These are phyloP conservation scores for Leccinum olivaceopallidum DNA, from an alignment of 768 basidiomycete species.

Conservation along the genomic window DNA sequence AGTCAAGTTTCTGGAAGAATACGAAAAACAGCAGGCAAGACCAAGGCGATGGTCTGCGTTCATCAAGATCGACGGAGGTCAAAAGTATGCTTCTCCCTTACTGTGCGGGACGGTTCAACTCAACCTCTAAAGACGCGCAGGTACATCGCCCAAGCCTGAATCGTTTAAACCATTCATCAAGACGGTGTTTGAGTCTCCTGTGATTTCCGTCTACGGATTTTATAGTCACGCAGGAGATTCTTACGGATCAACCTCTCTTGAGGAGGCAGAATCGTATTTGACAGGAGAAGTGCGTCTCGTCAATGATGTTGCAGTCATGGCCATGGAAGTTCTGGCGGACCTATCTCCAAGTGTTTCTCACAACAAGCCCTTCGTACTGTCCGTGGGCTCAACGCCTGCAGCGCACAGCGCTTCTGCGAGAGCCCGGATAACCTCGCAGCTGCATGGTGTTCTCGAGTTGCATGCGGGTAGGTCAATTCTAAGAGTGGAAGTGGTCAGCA, in stretches of 20 bases:
- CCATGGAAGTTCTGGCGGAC: slow-evolving; percentile 45
- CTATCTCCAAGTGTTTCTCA: slow-evolving; percentile 35
- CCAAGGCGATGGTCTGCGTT: slow-evolving; percentile 70
- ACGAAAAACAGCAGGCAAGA: slow-evolving; percentile 43
- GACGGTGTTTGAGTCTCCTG: slow-evolving; percentile 51
- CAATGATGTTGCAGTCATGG: slow-evolving; percentile 61
- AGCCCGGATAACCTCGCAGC: slow-evolving; percentile 43
- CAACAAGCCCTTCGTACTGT: slow-evolving; percentile 62
- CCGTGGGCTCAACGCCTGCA: slow-evolving; percentile 86
- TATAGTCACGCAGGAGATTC: slow-evolving; percentile 80
- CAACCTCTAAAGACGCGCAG: slow-evolving; percentile 62
- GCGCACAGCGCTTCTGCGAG: slow-evolving; percentile 73
- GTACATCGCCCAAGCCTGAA: slow-evolving; percentile 53
- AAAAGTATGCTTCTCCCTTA: slow-evolving; percentile 52
- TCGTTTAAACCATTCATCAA: slow-evolving; percentile 57
- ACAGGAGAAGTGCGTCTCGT: slow-evolving; percentile 71
- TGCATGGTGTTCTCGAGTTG: slow-evolving; percentile 69
- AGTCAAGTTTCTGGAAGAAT: slow-evolving; percentile 61
- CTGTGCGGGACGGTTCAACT: slow-evolving; percentile 5
- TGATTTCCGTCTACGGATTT: slow-evolving; percentile 73
- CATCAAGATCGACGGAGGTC: slow-evolving; percentile 78
- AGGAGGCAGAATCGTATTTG: slow-evolving; percentile 65
- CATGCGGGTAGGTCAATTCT: slow-evolving; percentile 57
- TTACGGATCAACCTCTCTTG: slow-evolving; percentile 70
- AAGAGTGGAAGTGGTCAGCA: not conserved